Percentiles rank a stretch among this genome's conserved stretches.
These are phyloP conservation scores for Akanthomyces uredinophilus DNA, from an alignment of 2,329 filamentous ascomycete species.

Conservation along the genomic window DNA sequence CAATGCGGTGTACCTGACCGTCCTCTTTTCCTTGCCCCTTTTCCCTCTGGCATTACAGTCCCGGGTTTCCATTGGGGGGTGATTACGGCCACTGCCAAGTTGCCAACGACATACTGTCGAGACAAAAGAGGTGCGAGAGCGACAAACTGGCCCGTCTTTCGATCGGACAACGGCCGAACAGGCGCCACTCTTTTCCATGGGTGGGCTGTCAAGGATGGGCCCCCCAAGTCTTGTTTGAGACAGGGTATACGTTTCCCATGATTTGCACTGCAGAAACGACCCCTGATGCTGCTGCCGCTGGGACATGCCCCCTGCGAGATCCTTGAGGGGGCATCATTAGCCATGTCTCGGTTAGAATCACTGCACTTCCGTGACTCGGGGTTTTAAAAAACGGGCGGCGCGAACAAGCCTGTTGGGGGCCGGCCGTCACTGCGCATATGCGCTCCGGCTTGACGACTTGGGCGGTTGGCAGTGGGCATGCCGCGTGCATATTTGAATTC, in stretches of 20 bases:
- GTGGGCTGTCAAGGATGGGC: not conserved
- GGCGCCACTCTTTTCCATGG: not conserved
- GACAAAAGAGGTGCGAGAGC: not conserved
- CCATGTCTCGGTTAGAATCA: too few species aligned
- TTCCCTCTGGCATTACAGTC: not conserved
- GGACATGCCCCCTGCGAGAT: not conserved
- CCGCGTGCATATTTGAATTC: too few species aligned
- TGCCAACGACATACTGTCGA: too few species aligned
- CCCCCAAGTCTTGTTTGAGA: not conserved
- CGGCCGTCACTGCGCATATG: too few species aligned
- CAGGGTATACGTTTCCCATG: not conserved
- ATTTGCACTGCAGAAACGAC: not conserved
- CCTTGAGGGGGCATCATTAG: not conserved
- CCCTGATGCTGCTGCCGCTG: not conserved
- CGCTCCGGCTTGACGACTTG: too few species aligned
- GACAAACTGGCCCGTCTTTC: not conserved
- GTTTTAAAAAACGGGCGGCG: too few species aligned
- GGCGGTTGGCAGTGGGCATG: too few species aligned
- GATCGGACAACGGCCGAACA: constrained; percentile 8
- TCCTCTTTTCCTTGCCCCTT: not conserved
- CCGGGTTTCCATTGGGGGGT: not conserved
- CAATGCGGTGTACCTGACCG: not conserved
- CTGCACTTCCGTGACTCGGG: too few species aligned
- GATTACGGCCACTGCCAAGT: not conserved
- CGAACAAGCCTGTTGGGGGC: too few species aligned